Percentiles rank a stretch among this genome's conserved stretches.
phyloP scores from a whole-genome alignment of 164 flowering plant species.

The Sedum album region DNA sequence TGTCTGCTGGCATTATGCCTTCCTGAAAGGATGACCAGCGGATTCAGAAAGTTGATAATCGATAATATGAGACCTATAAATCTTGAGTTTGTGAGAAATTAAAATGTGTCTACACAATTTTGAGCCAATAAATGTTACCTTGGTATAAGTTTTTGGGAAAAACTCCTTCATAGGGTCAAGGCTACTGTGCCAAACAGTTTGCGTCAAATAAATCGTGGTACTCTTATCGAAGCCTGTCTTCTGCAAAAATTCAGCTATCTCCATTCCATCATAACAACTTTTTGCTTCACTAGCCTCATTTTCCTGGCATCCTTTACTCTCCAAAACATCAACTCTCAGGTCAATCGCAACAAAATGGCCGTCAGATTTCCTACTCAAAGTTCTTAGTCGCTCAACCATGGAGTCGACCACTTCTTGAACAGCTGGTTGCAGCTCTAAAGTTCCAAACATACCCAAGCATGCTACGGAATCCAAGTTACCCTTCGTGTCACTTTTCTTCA shows the following conservation, averaged over 20 bases:
- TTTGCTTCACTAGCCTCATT: conserved; percentile 29
- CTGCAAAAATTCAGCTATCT: neutral
- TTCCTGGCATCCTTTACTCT: conserved; percentile 64
- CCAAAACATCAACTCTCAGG: conserved; percentile 65
- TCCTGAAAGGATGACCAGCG: conserved; percentile 43
- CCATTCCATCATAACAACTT: conserved; percentile 43
- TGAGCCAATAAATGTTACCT: conserved; percentile 33
- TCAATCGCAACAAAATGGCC: conserved; percentile 81
- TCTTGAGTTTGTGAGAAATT: neutral
- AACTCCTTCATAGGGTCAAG: conserved; percentile 28
- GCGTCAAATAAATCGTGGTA: conserved; percentile 72
- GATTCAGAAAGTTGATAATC: neutral
- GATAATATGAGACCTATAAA: neutral
- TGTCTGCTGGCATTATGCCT: conserved; percentile 64
- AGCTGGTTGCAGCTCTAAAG: neutral
- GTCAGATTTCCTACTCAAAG: conserved; percentile 58
- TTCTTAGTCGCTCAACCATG: conserved; percentile 62
- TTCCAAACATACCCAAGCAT: conserved; percentile 79
- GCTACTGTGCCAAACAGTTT: conserved; percentile 68
- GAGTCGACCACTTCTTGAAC: conserved; percentile 40
- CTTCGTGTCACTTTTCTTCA: conserved; percentile 44
- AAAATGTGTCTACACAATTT: neutral
- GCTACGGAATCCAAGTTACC: conserved; percentile 42
- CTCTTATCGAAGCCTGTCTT: conserved; percentile 46
- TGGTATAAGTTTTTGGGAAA: conserved; percentile 51